Conservation (phyloP, 1,284 basidiomycete genomes). For the Pholiota adiposa region DNA sequence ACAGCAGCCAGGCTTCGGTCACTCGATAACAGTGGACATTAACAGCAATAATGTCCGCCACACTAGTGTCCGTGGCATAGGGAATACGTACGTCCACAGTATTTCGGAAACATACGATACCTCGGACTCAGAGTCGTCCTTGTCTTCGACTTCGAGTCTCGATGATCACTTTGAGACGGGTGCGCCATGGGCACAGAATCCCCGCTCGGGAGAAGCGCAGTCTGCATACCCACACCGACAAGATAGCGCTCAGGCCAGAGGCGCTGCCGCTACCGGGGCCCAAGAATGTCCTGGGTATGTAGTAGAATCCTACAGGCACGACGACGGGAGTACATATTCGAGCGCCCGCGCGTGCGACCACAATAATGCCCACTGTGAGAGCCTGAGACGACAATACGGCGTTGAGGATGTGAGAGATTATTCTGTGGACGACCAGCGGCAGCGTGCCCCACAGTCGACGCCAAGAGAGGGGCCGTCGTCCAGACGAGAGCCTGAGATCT, state of each 20-base stretch:
- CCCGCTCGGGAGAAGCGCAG: neutral
- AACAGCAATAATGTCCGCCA: neutral
- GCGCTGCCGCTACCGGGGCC: neutral
- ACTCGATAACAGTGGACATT: neutral
- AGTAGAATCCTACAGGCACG: neutral
- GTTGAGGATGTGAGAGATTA: neutral
- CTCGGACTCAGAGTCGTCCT: too few relatives aligned
- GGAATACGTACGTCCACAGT: neutral
- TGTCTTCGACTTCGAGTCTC: neutral
- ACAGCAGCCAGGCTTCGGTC: neutral
- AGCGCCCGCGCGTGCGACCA: neutral
- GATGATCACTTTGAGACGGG: neutral
- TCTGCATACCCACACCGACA: neutral
- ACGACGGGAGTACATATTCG: neutral
- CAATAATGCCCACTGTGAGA: neutral
- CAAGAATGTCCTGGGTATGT: neutral
- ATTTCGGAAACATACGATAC: neutral
- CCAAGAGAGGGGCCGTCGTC: neutral
- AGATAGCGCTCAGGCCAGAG: neutral
- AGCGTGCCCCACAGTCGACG: neutral
- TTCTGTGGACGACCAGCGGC: neutral
- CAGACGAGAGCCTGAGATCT: neutral
- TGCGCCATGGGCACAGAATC: neutral
- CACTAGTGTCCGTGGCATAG: neutral
- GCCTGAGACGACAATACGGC: neutral